A percentile compares a stretch with the other conserved stretches of the same genome.
phyloP scores from a whole-genome alignment of 2,329 filamentous ascomycete species.

The Ascochyta viciae-villosae region DNA sequence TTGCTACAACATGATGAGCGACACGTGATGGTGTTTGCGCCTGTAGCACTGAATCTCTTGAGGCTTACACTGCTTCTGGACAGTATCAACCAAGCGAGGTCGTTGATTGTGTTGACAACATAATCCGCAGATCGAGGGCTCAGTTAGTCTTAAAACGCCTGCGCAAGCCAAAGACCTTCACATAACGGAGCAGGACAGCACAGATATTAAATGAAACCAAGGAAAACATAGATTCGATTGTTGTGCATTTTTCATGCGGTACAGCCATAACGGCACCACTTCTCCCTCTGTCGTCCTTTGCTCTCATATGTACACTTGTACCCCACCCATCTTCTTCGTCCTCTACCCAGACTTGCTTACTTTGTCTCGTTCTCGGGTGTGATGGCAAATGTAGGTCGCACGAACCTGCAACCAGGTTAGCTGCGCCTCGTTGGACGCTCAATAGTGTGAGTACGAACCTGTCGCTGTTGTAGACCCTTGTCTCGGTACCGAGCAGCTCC shows the following conservation, averaged over 20 bases:
- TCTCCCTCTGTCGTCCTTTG: background rate
- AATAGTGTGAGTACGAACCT: conserved; percentile 64
- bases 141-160: background rate
- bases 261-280: conserved; percentile 6
- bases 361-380: conserved; percentile 70
- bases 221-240: conserved; percentile 19
- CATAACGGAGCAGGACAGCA: background rate
- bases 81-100: background rate
- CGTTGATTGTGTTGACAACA: background rate
- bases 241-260: conserved; percentile 12
- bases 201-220: conserved; percentile 6
- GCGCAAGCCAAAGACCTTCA: background rate
- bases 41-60: background rate
- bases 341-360: conserved; percentile 48
- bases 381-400: conserved; percentile 79
- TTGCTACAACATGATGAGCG: background rate
- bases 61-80: background rate
- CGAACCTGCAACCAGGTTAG: conserved; percentile 48
- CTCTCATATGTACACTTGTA: conserved; percentile 26
- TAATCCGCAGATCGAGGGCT: too few relatives aligned
- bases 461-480: conserved; percentile 86
- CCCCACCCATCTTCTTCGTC: background rate
- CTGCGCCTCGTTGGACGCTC: background rate
- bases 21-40: background rate
- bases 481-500: conserved; percentile 83